Base-by-base conservation (phyloP, 306 rosid genomes). In the Gleditsia sinensis region DNA sequence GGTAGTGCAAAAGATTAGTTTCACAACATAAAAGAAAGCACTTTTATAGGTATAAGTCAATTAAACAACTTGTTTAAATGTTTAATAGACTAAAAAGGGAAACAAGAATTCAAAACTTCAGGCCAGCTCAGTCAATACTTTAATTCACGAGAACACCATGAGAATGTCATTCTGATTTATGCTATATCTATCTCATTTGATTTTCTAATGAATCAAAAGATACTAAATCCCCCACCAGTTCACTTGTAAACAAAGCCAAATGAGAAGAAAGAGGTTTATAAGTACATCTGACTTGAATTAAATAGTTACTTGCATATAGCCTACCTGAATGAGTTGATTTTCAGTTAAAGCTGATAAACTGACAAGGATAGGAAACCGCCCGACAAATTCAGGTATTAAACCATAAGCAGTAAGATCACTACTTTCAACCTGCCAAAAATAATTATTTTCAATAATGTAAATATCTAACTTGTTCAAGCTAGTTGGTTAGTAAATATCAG, bases 381-480 rank as follows among this genome's bases (percentile, higher is more conserved):
- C 99, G 71, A 95, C 99, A 86, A 95, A 95, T 78, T 92, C 99
- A 36, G 99, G 98, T 78, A 95, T 92, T 69, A 95, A 84, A 66
- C 99, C 99, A 65, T 95, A 95, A 21, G 98, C 84, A 58, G 90
- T 88, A 48, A 95, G 99, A 83, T 95, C 99, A 72, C 98, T 82
- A 79, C 99, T 92, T 81, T 95, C 99, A 57, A 87, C 99, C 98
- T 95, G 90, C 65, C 65, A 86, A 74, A 75, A 75, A 72, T 17
- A 53, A 54, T 27, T 62, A 39, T 43, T 57, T 39, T 48, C 59
- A 46, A 57, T 46, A 9, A 69, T 19, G 57, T 64, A 54, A 71
- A 17, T 53, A 73, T 67, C 78, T 67, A 65, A 64, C 7, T 40
- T 16, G 23, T 27, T 64, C 23, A 84, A 79, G 58, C 24, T 20